These are phyloP conservation scores for Kuraishia molischiana DNA, from an alignment of 805 yeast species.

Conservation along the genomic window DNA sequence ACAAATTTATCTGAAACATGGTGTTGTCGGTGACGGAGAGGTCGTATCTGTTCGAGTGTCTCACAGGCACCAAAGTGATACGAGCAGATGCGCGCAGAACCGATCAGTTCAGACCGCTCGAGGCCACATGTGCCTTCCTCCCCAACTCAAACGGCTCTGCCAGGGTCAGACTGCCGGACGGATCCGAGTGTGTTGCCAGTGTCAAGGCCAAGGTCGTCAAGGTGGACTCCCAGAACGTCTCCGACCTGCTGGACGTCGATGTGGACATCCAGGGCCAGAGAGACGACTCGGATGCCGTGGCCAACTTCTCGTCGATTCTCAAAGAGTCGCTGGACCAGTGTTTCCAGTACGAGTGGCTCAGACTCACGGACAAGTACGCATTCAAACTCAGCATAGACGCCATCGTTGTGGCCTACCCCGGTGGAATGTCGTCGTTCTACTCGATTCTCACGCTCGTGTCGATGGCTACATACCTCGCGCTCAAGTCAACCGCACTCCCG, in stretches of 20 bases:
- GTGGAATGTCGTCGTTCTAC: slow-evolving; percentile 26
- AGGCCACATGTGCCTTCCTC: slow-evolving; percentile 69
- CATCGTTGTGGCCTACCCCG: slow-evolving; percentile 56
- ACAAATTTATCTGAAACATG: too few relatives aligned
- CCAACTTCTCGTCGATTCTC: slow-evolving; percentile 53
- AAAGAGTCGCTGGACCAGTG: slow-evolving; percentile 41
- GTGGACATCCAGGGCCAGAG: slow-evolving; percentile 74
- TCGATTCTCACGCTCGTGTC: slow-evolving; percentile 52
- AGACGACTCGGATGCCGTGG: slow-evolving; percentile 66
- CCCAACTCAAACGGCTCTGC: slow-evolving; percentile 92
- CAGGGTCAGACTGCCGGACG: slow-evolving; percentile 76
- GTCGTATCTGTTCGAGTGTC: slow-evolving; percentile 66
- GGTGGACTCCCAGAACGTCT: slow-evolving; percentile 14
- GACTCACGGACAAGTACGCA: slow-evolving; percentile 64
- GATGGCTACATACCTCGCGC: slow-evolving; percentile 71
- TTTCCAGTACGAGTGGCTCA: slow-evolving; percentile 42
- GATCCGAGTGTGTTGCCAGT: slow-evolving; percentile 89
- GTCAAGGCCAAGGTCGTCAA: slow-evolving; percentile 73
- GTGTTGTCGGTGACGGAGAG: slow-evolving; percentile 69
- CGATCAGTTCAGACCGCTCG: slow-evolving; percentile 77
- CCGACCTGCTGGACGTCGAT: slow-evolving; percentile 59
- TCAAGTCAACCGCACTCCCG: slow-evolving; percentile 72
- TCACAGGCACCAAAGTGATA: slow-evolving; percentile 45
- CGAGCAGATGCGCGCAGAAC: slow-evolving; percentile 81
- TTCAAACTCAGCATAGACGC: slow-evolving; percentile 75